phyloP scores from a whole-genome alignment of 2,329 filamentous ascomycete genomes.

The Monilinia fructigena region DNA sequence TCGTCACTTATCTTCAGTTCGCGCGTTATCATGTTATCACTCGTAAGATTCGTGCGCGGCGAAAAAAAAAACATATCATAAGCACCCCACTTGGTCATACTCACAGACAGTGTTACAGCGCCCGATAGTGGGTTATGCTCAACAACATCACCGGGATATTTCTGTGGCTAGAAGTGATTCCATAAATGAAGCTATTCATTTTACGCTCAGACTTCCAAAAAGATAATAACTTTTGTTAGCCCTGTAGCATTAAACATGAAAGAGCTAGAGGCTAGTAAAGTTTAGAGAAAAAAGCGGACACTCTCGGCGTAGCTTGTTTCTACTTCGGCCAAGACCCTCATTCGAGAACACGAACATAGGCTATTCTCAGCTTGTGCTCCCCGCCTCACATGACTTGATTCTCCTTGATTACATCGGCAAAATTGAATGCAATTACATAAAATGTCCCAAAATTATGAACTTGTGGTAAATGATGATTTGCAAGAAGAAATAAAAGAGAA shows the following conservation, averaged over 20 bases:
- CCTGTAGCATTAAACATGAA: not conserved
- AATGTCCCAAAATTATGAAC: not conserved
- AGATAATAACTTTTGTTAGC: not conserved
- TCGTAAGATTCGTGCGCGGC: not conserved
- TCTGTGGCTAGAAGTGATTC: not conserved
- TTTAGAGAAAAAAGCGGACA: not conserved
- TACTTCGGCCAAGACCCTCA: conserved; percentile 3
- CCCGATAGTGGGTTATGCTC: conserved; percentile 9
- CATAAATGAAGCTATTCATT: not conserved
- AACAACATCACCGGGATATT: not conserved
- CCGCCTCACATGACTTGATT: conserved; percentile 8
- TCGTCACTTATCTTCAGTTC: not conserved
- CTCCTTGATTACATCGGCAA: not conserved
- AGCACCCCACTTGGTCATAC: not conserved
- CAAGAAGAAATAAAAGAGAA: not conserved
- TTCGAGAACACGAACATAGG: conserved; percentile 3
- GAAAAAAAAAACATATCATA: not conserved
- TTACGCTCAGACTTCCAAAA: not conserved
- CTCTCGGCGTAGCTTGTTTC: conserved; percentile 1
- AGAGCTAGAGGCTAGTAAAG: not conserved
- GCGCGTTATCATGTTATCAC: not conserved
- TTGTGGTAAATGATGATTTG: not conserved
- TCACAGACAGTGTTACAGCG: not conserved
- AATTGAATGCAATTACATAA: conserved; percentile 1
- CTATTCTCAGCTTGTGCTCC: not conserved